phyloP scores from a whole-genome alignment of 345 rosid genomes.

The Boechera retrofracta region DNA sequence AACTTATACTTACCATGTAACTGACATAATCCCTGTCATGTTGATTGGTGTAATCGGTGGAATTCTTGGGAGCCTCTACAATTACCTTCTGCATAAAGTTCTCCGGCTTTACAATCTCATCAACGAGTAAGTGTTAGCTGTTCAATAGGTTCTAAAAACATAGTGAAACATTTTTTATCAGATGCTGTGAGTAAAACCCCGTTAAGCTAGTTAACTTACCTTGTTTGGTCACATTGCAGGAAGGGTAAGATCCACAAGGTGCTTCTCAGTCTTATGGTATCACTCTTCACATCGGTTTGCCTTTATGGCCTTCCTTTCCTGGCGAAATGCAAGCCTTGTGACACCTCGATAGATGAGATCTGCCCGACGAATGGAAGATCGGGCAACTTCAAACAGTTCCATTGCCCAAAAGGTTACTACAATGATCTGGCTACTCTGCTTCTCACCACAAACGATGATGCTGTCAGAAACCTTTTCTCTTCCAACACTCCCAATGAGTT shows the following conservation, averaged over 20 bases:
- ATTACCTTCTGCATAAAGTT: constrained; percentile 74
- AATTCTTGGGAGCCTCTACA: constrained; percentile 83
- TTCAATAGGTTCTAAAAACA: not conserved
- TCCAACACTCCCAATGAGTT: constrained; percentile 70
- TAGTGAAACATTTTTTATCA: not conserved
- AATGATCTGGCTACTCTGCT: constrained; percentile 92
- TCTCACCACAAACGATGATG: constrained; percentile 90
- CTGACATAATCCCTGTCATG: constrained; percentile 69
- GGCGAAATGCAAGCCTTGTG: constrained; percentile 75
- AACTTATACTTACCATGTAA: constrained; percentile 58
- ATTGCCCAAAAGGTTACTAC: constrained; percentile 87
- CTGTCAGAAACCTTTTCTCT: constrained; percentile 87
- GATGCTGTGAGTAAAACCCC: not conserved
- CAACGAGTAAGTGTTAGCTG: constrained; percentile 62
- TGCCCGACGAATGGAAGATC: constrained; percentile 80
- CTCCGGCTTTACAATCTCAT: constrained; percentile 84
- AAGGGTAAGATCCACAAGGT: constrained; percentile 82
- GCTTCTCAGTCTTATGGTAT: constrained; percentile 69
- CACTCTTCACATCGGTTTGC: constrained; percentile 83
- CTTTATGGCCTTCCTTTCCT: constrained; percentile 79
- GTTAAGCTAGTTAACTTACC: constrained; percentile 20
- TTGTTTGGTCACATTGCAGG: constrained; percentile 55
- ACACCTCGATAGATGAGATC: constrained; percentile 48
- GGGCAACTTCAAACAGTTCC: constrained; percentile 86
- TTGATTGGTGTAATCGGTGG: constrained; percentile 88